Evolutionary conservation across 352 stramenopile genomes (phyloP), one percentile per base, ranked within the genome.

Genomic region (Pythium guiyangense): DNA sequence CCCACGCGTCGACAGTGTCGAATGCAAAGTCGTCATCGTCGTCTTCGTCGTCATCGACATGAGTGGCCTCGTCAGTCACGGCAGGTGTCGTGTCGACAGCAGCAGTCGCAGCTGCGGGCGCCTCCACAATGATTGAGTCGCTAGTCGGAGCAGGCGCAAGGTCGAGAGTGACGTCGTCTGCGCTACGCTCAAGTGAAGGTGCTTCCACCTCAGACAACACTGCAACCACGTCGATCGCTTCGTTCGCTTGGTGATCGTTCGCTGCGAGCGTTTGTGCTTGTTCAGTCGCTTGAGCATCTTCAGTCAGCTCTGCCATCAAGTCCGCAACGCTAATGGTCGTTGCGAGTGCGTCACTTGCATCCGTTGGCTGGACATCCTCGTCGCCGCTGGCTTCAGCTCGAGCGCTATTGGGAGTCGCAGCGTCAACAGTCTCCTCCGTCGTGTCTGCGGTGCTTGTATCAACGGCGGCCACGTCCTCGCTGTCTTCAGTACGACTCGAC

Each of bases 1-100:
- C 49, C 57, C 42, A 57, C 34, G 57, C 40, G 15, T 63, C 57
- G 6, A 57, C 5, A n/a, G 17, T 15, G 14, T 27, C 54, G 48
- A 60, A 52, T 20, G 43, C 51, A 43, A 57, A 46, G 40, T 57
- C 57, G 18, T 56, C 57, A 6, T 44, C 52, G 1, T 52, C 39
- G 8, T 61, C 47, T 15, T 54, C 49, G 29, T 34, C 35, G 22
- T 53, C 49, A 15, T 40, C 43, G 6, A 26, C 37, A 39, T n/a
- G n/a, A 18, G 25, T 29, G 22, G 35, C 35, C 35, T 51, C 29
- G 25, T n/a, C n/a, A n/a, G n/a, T n/a, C n/a, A n/a, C n/a, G n/a
- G n/a, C n/a, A n/a, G n/a, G n/a, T n/a, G 26, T 34, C 22, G 46
- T 9, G 12, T 51, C 47, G 47, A 5, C 43, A 49, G 18, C 20